Evolutionary conservation across 208 protist genomes (phyloP).

Genomic region (Acanthamoeba lenticulata): DNA sequence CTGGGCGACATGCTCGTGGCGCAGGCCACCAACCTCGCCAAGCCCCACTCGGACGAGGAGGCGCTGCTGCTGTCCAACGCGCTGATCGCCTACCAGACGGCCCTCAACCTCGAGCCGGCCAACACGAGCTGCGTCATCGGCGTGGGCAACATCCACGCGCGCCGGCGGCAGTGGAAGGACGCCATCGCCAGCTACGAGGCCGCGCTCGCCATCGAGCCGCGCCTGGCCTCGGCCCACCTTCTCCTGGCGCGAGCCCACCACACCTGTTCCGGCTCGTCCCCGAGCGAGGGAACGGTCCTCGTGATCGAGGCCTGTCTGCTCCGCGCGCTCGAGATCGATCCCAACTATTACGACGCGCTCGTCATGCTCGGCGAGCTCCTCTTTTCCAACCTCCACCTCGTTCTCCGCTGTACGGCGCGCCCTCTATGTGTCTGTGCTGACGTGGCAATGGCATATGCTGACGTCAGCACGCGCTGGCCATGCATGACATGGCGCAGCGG

Average conservation of each 20-base stretch:
- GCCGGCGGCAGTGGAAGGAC: neutral
- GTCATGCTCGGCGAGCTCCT: neutral
- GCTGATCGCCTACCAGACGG: neutral
- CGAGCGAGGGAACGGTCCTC: neutral
- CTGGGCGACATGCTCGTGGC: slow-evolving; percentile 10
- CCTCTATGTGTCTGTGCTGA: neutral
- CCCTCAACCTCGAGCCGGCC: neutral
- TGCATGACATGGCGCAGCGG: neutral
- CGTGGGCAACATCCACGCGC: neutral
- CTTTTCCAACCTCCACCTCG: neutral
- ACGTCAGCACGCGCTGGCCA: too few relatives aligned
- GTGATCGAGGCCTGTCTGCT: neutral
- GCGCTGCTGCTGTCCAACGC: neutral
- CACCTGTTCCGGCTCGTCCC: too few relatives aligned
- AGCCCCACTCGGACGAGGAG: neutral
- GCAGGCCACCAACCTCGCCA: neutral
- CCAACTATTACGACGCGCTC: neutral
- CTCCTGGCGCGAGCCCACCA: too few relatives aligned
- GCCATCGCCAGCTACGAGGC: neutral
- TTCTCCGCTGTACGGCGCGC: neutral
- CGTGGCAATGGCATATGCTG: neutral
- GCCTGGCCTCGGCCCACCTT: neutral
- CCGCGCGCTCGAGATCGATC: neutral
- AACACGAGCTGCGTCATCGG: neutral
- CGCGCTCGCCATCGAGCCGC: neutral